Base-by-base conservation (phyloP, 163 green algal genomes). In the Volvox carteri region DNA sequence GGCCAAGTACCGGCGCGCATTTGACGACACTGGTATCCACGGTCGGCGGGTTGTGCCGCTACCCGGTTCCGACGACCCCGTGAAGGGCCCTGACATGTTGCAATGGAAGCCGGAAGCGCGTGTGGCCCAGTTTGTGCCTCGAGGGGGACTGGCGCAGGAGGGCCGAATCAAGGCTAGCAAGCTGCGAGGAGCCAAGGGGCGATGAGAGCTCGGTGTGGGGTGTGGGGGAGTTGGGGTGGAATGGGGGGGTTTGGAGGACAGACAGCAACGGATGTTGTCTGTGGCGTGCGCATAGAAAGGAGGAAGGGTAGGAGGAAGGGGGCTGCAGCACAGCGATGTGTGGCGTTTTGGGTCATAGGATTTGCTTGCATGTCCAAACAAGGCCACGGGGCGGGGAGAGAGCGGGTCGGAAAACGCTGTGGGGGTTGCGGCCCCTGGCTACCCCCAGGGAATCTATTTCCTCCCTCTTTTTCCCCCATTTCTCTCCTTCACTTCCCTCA, bases 41-140 rank as follows among this genome's bases (percentile, higher is more conserved):
- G 73, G 68, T 11, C 74, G 76, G 62, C 62, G 62, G 35, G 44
- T 58, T 21, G 4, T 90, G 48, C 28, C 46, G 16, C 18, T 68
- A 30, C 90, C 90, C 0, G 78, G 85, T 0, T 65, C 72, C 4
- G n/a, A 52, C 16, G 90, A 84, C 44, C 76, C 65, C 1, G 85
- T 78, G 48, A 92, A 92, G 48, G 89, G 85, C 2, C 12, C 68
- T 0, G 84, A 87, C 39, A 62, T 92, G 85, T 46, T 92, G 68
- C 23, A 76, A 7, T 91, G 87, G 87, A 54, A 50, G 46, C 87
- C 87, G 3, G 73, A 91, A 25, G 35, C 85, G 68, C 44, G 72
- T 9, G 25, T 91, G 16, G 87, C 78, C 42, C 80, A 88, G 72
- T 88, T 91, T 44, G 87, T 91, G 73, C 80, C 78, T 7, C 76